Evolutionary conservation across 371 early-diverging fungal genomes (phyloP), one percentile per base, ranked within the genome.

Genomic region (Batkoa obscura): DNA sequence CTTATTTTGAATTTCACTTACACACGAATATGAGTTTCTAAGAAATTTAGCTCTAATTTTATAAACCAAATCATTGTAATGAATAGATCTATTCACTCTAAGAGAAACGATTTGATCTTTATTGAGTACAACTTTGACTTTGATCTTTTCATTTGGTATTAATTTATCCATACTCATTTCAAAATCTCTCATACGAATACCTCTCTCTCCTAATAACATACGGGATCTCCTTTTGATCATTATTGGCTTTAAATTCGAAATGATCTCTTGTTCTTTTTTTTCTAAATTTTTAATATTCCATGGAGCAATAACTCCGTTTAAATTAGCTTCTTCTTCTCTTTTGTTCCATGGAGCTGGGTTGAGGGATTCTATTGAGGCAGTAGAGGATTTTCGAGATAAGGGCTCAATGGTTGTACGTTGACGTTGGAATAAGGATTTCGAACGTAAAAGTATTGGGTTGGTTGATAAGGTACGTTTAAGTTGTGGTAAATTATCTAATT

Each of bases 261-360:
- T 3, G 31, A 50, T 36, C 12, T 23, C 50, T 15, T 50, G 50
- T 9, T 50, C 50, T n/a, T 23, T 34, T 3, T 13, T n/a, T 23
- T 50, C 50, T n/a, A 50, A 12, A 15, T 50, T 50, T 34, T 50
- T 50, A 34, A 50, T 50, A 36, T 50, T 50, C 50, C 50, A 50
- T 23, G 50, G 50, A 0, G 50, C 50, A 34, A 50, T 50, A 6
- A 50, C 50, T 3, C 12, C 34, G 10, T 50, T 12, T 9, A 30
- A 5, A 3, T 13, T 13, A 12, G 15, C 31, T 6, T 50, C 32
- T 13, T 50, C 50, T 23, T 13, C 32, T 13, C 4, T 32, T 8
- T 3, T 23, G n/a, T 50, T 50, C 50, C 50, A 50, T 23, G 50
- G 50, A 6, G 50, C 50, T 13, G 32, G 3, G 10, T 32, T 3